Conservation (phyloP, 1,139 yeast genomes). For the Candida labiduridarum region DNA sequence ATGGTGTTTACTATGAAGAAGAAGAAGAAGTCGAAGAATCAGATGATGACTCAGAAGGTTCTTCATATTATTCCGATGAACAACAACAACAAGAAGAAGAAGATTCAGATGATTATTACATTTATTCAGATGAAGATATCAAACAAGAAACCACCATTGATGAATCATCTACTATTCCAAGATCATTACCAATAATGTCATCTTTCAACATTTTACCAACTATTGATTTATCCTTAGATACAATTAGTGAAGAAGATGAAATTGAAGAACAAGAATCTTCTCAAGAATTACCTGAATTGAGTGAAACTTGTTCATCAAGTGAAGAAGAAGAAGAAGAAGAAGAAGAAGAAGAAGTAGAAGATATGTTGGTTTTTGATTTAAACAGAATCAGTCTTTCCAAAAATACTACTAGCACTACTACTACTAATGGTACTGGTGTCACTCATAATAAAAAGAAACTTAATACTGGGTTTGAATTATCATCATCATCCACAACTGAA, state of each 20-base stretch:
- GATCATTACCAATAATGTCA: slow-evolving; percentile 9
- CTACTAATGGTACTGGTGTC: neutral
- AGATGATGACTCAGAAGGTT: slow-evolving; percentile 14
- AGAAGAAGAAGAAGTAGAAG: too few relatives aligned
- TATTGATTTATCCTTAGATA: slow-evolving; percentile 23
- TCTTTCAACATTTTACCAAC: slow-evolving; percentile 26
- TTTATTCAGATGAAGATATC: slow-evolving; percentile 29
- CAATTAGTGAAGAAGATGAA: slow-evolving; percentile 27
- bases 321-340: slow-evolving; percentile 19
- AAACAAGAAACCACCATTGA: slow-evolving; percentile 5
- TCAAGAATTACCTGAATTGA: slow-evolving; percentile 6
- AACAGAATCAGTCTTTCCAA: neutral
- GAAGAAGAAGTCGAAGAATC: slow-evolving; percentile 17
- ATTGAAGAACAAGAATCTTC: slow-evolving; percentile 20
- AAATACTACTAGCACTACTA: neutral
- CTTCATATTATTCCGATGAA: slow-evolving; percentile 19
- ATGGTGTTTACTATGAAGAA: slow-evolving; percentile 7
- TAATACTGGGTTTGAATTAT: slow-evolving; percentile 1
- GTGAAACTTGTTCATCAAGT: slow-evolving; percentile 9
- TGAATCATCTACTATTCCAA: slow-evolving; percentile 8
- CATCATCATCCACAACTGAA: slow-evolving; percentile 2
- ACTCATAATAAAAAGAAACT: slow-evolving; percentile 2
- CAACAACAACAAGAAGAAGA: slow-evolving; percentile 2
- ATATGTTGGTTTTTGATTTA: neutral
- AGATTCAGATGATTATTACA: slow-evolving; percentile 33